Conservation (phyloP, 352 stramenopile species). For the Globisporangium splendens region DNA sequence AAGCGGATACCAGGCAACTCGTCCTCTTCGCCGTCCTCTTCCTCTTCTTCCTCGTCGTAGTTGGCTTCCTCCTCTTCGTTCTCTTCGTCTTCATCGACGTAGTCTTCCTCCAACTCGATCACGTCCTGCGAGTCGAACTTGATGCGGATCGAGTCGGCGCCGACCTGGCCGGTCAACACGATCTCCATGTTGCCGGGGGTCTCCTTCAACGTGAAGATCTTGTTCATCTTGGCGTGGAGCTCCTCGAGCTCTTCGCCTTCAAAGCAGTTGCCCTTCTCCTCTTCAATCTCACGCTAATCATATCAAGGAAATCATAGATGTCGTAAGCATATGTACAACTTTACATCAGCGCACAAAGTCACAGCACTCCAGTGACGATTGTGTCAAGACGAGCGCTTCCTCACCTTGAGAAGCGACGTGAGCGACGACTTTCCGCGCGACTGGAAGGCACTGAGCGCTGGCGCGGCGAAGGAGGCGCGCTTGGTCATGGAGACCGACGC, state of each 20-base stretch:
- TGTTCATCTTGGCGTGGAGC: slow-evolving; percentile 61
- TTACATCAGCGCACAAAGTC: background rate
- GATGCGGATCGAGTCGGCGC: slow-evolving; percentile 58
- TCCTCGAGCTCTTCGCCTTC: slow-evolving; percentile 67
- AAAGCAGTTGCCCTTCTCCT: slow-evolving; percentile 86
- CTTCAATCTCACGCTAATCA: slow-evolving; percentile 59
- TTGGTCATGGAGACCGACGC: slow-evolving; percentile 23
- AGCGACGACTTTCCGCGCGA: slow-evolving; percentile 54
- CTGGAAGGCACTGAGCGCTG: slow-evolving; percentile 31
- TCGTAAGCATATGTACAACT: background rate
- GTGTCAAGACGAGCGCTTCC: background rate
- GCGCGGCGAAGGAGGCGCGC: slow-evolving; percentile 19
- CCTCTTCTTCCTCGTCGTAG: slow-evolving; percentile 29
- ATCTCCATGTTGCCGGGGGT: slow-evolving; percentile 61
- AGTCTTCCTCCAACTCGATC: slow-evolving; percentile 66
- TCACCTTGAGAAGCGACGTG: slow-evolving; percentile 35
- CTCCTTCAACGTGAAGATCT: slow-evolving; percentile 66
- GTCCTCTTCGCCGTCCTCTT: slow-evolving; percentile 62
- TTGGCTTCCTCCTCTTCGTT: slow-evolving; percentile 38
- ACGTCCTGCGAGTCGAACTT: slow-evolving; percentile 80
- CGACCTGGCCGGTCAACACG: slow-evolving; percentile 48
- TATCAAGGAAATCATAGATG: too few species aligned
- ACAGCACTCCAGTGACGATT: background rate
- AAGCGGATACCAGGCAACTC: slow-evolving; percentile 78
- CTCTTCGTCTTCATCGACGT: slow-evolving; percentile 43